Conservation (phyloP, 352 stramenopile genomes). For the Pythium sp. region DNA sequence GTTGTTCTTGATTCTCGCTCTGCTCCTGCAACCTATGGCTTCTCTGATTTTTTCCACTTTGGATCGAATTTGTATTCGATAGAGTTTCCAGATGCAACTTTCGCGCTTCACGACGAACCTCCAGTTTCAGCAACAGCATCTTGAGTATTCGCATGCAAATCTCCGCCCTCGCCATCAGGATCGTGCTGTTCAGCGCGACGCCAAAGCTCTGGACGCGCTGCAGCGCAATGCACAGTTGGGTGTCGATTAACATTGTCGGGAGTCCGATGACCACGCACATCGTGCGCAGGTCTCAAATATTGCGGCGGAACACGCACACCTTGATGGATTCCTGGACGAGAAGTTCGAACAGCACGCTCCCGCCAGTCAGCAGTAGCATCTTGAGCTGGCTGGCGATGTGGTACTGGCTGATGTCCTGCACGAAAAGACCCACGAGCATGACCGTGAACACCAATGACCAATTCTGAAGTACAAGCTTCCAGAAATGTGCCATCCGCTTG, state of each 20-base stretch:
- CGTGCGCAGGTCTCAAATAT: conserved; percentile 11
- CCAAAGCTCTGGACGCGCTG: conserved; percentile 14
- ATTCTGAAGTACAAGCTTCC: background rate
- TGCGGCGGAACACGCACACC: conserved; percentile 19
- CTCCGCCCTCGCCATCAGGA: conserved; percentile 25
- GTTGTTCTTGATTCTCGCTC: background rate
- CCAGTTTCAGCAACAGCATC: conserved; percentile 13
- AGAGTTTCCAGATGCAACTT: background rate
- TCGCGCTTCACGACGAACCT: conserved; percentile 10
- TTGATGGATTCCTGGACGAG: conserved; percentile 23
- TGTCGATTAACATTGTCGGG: conserved; percentile 27
- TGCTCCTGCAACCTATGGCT: background rate
- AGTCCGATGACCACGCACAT: conserved; percentile 26
- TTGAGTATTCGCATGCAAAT: conserved; percentile 26
- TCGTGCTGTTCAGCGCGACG: conserved; percentile 18
- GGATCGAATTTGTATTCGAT: background rate
- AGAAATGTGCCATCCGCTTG: background rate
- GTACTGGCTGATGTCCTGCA: conserved; percentile 9
- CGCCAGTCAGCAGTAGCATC: conserved; percentile 11
- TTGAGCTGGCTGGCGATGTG: background rate
- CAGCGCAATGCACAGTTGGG: conserved; percentile 23
- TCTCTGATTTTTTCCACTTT: background rate
- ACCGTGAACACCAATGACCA: background rate
- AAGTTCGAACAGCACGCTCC: conserved; percentile 17
- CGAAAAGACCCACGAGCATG: conserved; percentile 6